phyloP scores from a whole-genome alignment of 306 rosid species.

The Trifolium fragiferum region DNA sequence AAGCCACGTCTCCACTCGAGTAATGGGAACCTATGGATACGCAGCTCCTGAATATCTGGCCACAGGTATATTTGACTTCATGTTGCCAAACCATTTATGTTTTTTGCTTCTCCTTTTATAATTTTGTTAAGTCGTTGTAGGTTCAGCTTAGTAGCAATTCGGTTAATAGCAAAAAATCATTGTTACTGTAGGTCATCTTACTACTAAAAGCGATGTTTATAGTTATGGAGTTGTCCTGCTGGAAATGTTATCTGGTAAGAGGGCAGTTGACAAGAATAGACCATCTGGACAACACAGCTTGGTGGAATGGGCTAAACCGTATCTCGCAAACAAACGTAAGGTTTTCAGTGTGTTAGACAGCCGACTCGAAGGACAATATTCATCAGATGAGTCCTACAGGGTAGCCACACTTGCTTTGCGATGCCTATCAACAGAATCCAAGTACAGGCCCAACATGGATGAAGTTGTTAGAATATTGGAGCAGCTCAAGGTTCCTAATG shows the following conservation, averaged over 20 bases:
- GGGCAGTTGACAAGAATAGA: conserved; percentile 64
- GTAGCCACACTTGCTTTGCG: conserved; percentile 54
- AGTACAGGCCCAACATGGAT: conserved; percentile 65
- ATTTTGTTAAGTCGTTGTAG: background rate
- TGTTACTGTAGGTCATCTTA: conserved; percentile 57
- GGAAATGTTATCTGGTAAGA: conserved; percentile 68
- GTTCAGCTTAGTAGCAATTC: background rate
- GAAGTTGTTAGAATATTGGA: conserved; percentile 63
- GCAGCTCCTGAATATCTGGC: conserved; percentile 75
- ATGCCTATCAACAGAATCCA: conserved; percentile 62
- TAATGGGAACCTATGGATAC: conserved; percentile 67
- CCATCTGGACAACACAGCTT: conserved; percentile 59
- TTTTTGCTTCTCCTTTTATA: background rate
- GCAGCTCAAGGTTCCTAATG: conserved; percentile 51
- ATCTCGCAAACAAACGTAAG: conserved; percentile 46
- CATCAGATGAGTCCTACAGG: conserved; percentile 56
- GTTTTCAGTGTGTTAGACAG: conserved; percentile 51
- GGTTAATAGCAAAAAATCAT: background rate
- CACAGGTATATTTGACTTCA: conserved; percentile 50
- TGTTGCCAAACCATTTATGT: background rate
- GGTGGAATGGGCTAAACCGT: conserved; percentile 72
- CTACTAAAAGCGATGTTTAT: conserved; percentile 62
- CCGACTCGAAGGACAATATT: conserved; percentile 71
- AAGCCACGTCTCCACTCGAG: conserved; percentile 67
- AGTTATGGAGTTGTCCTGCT: conserved; percentile 71